phyloP scores from a whole-genome alignment of 768 basidiomycete genomes.

The Lepiota brunneoincarnata region DNA sequence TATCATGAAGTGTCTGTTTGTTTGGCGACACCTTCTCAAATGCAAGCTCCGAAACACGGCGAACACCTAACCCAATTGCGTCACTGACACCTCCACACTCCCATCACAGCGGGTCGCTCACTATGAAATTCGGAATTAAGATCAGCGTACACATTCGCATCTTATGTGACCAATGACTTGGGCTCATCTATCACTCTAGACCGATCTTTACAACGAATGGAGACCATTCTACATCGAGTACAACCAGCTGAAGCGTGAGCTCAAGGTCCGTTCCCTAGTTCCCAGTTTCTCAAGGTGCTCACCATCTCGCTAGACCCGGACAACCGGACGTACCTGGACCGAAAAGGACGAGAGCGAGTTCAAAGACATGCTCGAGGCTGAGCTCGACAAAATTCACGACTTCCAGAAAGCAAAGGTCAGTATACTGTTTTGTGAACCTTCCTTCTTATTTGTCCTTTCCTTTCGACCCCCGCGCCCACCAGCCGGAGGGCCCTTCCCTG shows the following conservation, averaged over 20 bases:
- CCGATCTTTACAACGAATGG: slow-evolving; percentile 89
- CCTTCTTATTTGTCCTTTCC: background rate
- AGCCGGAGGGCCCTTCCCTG: no score
- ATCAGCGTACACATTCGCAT: slow-evolving; percentile 46
- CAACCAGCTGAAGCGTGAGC: slow-evolving; percentile 81
- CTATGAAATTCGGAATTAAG: slow-evolving; percentile 82
- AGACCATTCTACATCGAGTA: slow-evolving; percentile 89
- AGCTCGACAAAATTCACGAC: slow-evolving; percentile 91
- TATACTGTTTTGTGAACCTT: slow-evolving; percentile 1
- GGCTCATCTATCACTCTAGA: slow-evolving; percentile 36
- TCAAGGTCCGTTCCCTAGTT: slow-evolving; percentile 56
- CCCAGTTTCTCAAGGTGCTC: slow-evolving; percentile 14
- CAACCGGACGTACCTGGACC: slow-evolving; percentile 62
- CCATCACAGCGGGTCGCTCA: background rate
- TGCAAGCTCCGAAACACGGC: no score
- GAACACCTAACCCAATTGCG: background rate
- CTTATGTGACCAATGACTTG: background rate
- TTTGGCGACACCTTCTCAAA: no score
- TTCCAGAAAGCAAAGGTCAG: slow-evolving; percentile 88
- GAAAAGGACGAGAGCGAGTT: slow-evolving; percentile 82
- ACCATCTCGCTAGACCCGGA: slow-evolving; percentile 30
- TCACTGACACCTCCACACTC: background rate
- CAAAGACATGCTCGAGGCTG: slow-evolving; percentile 70
- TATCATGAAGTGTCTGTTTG: no score
- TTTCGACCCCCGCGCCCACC: background rate